Evolutionary conservation across 148 eudicot species (phyloP), one percentile per base, ranked within the genome.

Genomic region (Diospyros lotus): DNA sequence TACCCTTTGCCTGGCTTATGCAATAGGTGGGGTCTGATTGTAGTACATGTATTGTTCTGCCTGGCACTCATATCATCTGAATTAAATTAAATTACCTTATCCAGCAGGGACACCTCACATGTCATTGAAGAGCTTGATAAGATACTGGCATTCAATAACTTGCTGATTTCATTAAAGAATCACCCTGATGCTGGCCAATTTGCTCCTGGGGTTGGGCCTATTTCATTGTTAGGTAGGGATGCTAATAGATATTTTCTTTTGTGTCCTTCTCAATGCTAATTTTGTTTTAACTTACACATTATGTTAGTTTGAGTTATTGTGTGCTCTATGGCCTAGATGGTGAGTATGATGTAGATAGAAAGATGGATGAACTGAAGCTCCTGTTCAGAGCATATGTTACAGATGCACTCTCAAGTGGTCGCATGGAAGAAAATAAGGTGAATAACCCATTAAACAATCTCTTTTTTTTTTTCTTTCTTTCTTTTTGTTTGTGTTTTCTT

Each of bases 351-450:
- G 86, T 73, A 77, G 93, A 90, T 43, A 78, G 88, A 75, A 93
- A 84, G 67, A 88, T 88, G 66, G 90, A 88, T 80, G 99, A 93
- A 81, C 79, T 95, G 68, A 95, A 95, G 88, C 91, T 88, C 51
- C 91, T 95, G 15, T 95, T 89, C 77, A 84, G 91, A 86, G 89
- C 91, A 58, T 95, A 88, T 87, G 79, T 89, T 56, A 66, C 86
- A 28, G 90, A 95, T 86, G 82, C 96, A 71, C 64, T 92, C 68
- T 87, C 99, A n/a, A 69, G 83, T 85, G 97, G 97, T 67, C 85
- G 79, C 71, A 84, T 95, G 86, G 99, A 92, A 73, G 93, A 93
- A 64, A 81, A 69, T 61, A 95, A 93, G 97, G 98, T 94, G 71
- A 79, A 2, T 50, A 64, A 28, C 2, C 52, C 18, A 2, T 17